Evolutionary conservation across 805 yeast genomes (phyloP), one percentile per base, ranked within the genome.

Genomic region (Candida maltosa): DNA sequence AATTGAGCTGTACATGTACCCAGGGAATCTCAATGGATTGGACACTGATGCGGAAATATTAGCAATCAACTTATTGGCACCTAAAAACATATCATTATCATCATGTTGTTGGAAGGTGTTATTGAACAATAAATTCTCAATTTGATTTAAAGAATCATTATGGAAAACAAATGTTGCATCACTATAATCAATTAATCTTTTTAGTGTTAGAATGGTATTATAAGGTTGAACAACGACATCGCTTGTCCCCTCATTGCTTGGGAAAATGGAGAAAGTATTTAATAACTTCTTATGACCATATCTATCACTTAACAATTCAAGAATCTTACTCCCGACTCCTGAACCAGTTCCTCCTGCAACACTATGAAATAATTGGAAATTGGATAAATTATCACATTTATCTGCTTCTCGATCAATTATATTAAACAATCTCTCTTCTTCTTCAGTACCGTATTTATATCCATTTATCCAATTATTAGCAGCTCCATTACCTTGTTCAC

Each of bases 301-400:
- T 36, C 87, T 65, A 55, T 93, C 98, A 38, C 78, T 76, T 38
- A 94, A 58, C 11, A 78, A 66, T 55, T 93, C 97, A 25, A 93
- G 60, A 29, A 93, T 47, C 38, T 75, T 75, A 0, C 95, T 85
- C 1, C 98, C 98, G 24, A 88, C 76, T 3, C 99, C 98, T 0
- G 96, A 85, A 0, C 99, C 99, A 0, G 98, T 93, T 26, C 99
- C 99, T 24, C 99, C 99, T 0, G 97, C 97, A 4, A 93, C 95
- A 4, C 96, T 84, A 60, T 93, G 98, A 34, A 89, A 58, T 45
- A 93, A 62, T 65, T 88, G 95, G 57, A 93, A 93, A 4, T 94
- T 95, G 45, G 89, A 93, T 35, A 88, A 64, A 37, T 83, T 83
- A 44, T 94, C 97, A 46, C 95, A 82, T 21, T 84, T 80, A 52